Evolutionary conservation across 2,329 filamentous ascomycete genomes (phyloP).

Genomic region (Fusarium pseudonygamai): DNA sequence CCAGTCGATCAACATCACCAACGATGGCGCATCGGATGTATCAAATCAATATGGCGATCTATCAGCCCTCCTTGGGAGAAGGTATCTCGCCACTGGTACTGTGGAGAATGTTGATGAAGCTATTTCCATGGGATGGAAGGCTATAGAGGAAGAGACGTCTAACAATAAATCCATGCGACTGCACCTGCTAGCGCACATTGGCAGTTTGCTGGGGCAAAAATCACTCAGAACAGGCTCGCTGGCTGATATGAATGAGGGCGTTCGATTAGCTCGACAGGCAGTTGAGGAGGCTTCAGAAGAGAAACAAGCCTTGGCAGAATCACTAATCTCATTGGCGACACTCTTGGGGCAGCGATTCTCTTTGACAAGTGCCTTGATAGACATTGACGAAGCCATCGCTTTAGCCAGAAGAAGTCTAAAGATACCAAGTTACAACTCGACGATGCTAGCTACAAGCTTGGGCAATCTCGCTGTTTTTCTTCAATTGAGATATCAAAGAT

Average conservation of each 20-base stretch:
- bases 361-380: not conserved
- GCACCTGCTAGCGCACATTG: not conserved
- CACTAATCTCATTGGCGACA: not conserved
- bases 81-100: not conserved
- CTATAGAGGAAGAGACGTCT: not conserved
- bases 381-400: not conserved
- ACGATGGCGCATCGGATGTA: not conserved
- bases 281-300: not conserved
- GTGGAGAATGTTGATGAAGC: not conserved
- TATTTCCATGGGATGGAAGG: not conserved
- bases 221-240: not conserved
- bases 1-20: not conserved
- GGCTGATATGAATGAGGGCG: not conserved
- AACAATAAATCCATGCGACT: not conserved
- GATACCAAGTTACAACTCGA: not conserved
- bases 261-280: not conserved
- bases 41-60: not conserved
- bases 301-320: not conserved
- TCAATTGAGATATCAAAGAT: not conserved
- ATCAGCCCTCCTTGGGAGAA: not conserved
- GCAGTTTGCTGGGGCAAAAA: not conserved
- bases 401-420: not conserved
- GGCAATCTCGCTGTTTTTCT: not conserved
- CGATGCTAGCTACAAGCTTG: not conserved
- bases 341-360: not conserved